Base-by-base conservation (phyloP, 2,329 filamentous ascomycete genomes). In the Furcasterigmium sp. region DNA sequence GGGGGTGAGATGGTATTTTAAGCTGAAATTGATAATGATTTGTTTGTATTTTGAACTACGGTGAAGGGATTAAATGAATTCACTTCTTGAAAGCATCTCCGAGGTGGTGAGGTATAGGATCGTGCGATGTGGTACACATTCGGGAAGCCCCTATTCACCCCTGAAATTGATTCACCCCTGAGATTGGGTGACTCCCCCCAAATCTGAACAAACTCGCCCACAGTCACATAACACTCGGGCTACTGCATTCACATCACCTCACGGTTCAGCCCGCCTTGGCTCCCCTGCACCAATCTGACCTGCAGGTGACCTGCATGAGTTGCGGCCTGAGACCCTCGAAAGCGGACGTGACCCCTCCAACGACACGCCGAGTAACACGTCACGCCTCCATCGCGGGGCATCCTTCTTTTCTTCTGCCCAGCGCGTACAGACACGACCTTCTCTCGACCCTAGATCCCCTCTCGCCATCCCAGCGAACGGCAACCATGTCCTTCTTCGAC, bases 401-500 rank as follows among this genome's bases (percentile, higher is more conserved):
- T n/a, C 15, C 17, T 35, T 35, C 18, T 35, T 19, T 3, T 35
- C 11, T 35, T 10, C 32, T 17, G 32, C 32, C 32, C 32, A 35
- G 18, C 15, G n/a, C 32, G 17, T 3, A 32, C 8, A 8, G 8
- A 3, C 32, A 15, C 32, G 15, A 19, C 15, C 18, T 35, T 17
- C 7, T 32, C 17, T 32, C n/a, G n/a, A n/a, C n/a, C n/a, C 13
- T 14, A 17, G 11, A 4, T 11, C 25, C 8, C 17, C 18, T 7
- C 21, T 29, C 23, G 23, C 23, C 23, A 26, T 26, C 23, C 7
- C 7, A 11, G 23, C 23, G 23, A 26, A 10, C 14, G 3, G 30
- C 23, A 19, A 21, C 20, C 29, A 65, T 64, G 62, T 63, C 62
- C 8, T 63, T 64, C 44, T 59, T 66, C 43, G 46, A 51, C 43